Conservation (phyloP, 1,139 yeast genomes). For the Blastobotrys illinoisensis region DNA sequence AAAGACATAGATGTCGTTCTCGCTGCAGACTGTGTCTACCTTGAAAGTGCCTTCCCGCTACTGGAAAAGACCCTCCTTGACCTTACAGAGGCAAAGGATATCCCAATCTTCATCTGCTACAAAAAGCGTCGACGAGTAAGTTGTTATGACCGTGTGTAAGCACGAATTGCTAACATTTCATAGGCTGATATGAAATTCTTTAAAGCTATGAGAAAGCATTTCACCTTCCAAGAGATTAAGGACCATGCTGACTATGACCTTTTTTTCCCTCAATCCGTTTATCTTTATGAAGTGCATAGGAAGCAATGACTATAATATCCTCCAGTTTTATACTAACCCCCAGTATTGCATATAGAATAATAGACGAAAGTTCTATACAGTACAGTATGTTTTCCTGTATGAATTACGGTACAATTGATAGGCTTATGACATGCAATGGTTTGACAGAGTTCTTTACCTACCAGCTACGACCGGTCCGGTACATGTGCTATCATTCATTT, state of each 20-base stretch:
- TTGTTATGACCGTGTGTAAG: no score
- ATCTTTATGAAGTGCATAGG: conserved; percentile 38
- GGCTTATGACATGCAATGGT: no score
- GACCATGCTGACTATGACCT: conserved; percentile 37
- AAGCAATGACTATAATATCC: conserved; percentile 14
- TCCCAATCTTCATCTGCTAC: conserved; percentile 45
- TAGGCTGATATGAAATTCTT: conserved; percentile 47
- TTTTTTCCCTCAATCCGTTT: conserved; percentile 38
- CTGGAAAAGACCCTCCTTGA: conserved; percentile 45
- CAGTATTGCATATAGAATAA: background rate
- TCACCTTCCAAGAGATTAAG: conserved; percentile 34
- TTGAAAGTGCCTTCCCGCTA: conserved; percentile 48
- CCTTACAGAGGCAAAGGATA: conserved; percentile 36
- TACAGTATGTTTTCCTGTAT: no score
- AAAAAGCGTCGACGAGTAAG: conserved; percentile 44
- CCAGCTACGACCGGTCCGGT: no score
- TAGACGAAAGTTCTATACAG: background rate
- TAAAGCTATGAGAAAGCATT: conserved; percentile 36
- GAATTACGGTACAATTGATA: no score
- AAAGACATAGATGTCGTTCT: conserved; percentile 40
- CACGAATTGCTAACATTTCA: no score
- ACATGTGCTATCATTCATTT: no score
- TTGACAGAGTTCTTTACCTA: no score
- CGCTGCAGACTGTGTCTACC: conserved; percentile 56
- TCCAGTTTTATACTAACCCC: background rate